Evolutionary conservation across 108 stramenopile genomes (phyloP), one percentile per base, ranked within the genome.

Genomic region (Skeletonema marinoi): DNA sequence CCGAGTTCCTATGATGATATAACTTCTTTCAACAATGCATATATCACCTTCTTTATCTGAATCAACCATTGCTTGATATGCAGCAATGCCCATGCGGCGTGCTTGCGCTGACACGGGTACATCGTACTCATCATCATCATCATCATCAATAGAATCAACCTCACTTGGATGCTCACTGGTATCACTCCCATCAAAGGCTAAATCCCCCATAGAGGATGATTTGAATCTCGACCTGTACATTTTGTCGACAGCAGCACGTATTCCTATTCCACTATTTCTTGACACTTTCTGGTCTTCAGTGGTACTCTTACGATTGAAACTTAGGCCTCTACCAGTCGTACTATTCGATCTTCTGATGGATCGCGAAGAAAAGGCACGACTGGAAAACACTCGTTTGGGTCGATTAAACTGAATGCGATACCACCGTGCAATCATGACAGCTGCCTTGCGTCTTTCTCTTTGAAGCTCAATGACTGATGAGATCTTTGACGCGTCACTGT

Each of bases 11-110:
- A 69, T 83, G 10, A 86, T 60, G n/a, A 83, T 72, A 58, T 86
- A 86, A 60, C 82, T 70, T 60, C 76, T 86, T 65, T 86, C 77
- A 46, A 83, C 82, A 59, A 86, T 73, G 51, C 85, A 86, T 0
- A 74, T 80, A 19, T 80, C 78, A 16, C 82, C 85, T 33, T 75
- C 67, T 31, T 65, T 70, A 50, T 74, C 78, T 17, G 59, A 71
- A 13, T 80, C 74, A 12, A 78, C 36, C 85, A 86, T 86, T 54
- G 73, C 68, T 66, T 85, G 44, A 50, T 85, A 85, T 7, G 84
- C 71, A 11, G 41, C 9, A n/a, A 38, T 35, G 16, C 73, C 82
- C 35, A 83, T 54, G 25, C 60, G 82, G 25, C 78, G 82, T 33
- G 70, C 56, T 16, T 75, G 38, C 30, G 78, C 73, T 33, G 82